A percentile compares a stretch with the other conserved stretches of the same genome.
Conservation (phyloP, 2,329 filamentous ascomycete species). For the Neofusicoccum sp. region DNA sequence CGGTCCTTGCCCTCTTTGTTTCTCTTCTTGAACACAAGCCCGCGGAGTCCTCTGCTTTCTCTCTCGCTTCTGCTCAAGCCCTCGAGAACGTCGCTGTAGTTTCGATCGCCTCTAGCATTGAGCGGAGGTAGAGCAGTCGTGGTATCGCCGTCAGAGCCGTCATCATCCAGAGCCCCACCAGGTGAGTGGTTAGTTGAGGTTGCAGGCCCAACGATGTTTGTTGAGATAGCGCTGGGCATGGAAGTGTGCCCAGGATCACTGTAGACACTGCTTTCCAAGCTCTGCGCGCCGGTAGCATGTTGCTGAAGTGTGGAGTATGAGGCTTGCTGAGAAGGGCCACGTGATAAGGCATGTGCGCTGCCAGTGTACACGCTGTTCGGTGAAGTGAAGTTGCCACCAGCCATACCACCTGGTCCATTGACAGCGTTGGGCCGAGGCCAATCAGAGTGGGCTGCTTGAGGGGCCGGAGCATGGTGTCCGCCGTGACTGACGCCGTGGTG, state of each 20-base stretch:
- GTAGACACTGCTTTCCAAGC: slow-evolving; percentile 10
- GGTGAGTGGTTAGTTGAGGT: slow-evolving; percentile 28
- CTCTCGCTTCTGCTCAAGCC: slow-evolving; percentile 7
- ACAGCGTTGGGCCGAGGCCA: not conserved
- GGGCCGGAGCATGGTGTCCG: not conserved
- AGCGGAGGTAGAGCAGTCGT: slow-evolving; percentile 38
- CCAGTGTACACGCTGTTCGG: slow-evolving; percentile 5
- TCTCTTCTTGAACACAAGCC: slow-evolving; percentile 6
- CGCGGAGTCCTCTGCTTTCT: slow-evolving; percentile 10
- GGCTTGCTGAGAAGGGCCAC: slow-evolving; percentile 1
- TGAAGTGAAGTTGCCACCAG: not conserved
- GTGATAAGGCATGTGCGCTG: not conserved
- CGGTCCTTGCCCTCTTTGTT: slow-evolving; percentile 25
- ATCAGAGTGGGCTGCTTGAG: not conserved
- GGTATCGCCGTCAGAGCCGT: slow-evolving; percentile 32
- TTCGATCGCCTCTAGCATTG: not conserved
- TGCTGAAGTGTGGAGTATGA: not conserved
- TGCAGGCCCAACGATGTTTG: slow-evolving; percentile 25
- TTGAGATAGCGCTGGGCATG: slow-evolving; percentile 20
- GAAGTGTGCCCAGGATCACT: not conserved
- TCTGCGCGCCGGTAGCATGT: slow-evolving; percentile 1
- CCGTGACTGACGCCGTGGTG: slow-evolving; percentile 11
- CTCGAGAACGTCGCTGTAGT: slow-evolving; percentile 14
- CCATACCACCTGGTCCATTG: slow-evolving; percentile 4
- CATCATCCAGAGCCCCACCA: slow-evolving; percentile 27